Base-by-base conservation (phyloP, 257 asterid species). In the Penstemon newberryi region DNA sequence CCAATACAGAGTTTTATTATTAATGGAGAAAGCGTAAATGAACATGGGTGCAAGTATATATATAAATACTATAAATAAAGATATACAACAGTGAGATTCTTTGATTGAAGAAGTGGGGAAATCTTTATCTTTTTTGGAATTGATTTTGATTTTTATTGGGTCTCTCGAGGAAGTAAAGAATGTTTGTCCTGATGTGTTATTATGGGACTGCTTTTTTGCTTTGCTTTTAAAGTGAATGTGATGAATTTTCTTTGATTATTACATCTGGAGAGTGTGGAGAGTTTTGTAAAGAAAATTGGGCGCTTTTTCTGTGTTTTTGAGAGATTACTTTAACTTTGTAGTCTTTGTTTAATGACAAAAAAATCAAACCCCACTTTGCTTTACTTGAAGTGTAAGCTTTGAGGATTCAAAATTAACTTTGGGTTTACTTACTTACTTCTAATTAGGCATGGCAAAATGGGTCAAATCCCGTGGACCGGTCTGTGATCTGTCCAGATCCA, bases 141-240 rank as follows among this genome's bases (percentile, higher is more conserved):
- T 43, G 57, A 59, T 70, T 71, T 56, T 40, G 70, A 49, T 40
- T 19, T 7, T 74, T 83, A 83, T 79, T 50, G 86, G 66, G 80
- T 67, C 92, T 81, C 82, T 65, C 69, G 79, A 77, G 19, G 85
- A 91, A 91, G 96, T 50, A 89, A 91, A 75, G 96, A 87, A 91
- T 89, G 86, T 53, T 78, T 69, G 75, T 59, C 55, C 69, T 41
- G 77, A 8, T 50, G 70, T 53, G 63, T 42, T 73, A 51, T 33
- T 60, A 13, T 6, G 8, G 52, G 72, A 53, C 46, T 49, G 79
- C 77, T 73, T 78, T 83, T 52, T 52, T 58, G 78, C 54, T 67
- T 70, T 63, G 75, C 70, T 40, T 63, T 56, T 15, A 6, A 4
- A 25, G 33, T 25, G 33, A 25, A 25, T 25, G 33, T 25, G 33